Evolutionary conservation across 2,329 filamentous ascomycete species (phyloP), one percentile per base, ranked within the genome.

Genomic region (Diaporthe vaccinii): DNA sequence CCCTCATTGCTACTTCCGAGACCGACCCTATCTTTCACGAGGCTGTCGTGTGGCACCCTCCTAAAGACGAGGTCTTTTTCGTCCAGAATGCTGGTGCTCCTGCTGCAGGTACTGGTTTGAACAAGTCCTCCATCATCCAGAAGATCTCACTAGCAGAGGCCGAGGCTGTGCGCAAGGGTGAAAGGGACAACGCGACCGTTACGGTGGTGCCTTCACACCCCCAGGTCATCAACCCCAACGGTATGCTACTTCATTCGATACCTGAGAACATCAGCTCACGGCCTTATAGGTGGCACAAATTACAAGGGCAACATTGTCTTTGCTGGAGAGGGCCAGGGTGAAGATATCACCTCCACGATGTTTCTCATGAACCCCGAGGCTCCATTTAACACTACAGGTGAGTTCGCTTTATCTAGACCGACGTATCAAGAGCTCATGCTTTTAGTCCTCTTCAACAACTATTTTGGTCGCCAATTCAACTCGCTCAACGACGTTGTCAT

Each of bases 401-500:
- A 25, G 46, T 41, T 28, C 4, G 1, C 4, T 10, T 69, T 17
- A 1, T 20, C 65, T 9, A 39, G 0, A 8, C 2, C 31, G 0
- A 28, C 4, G 12, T 12, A 28, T 8, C 22, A 4, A 31, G 5
- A 14, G 65, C 65, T 69, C 22, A 69, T n/a, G 1, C 53, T 17
- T 28, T 8, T 28, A 69, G 86, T 87, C 0, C 82, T 93, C 14
- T 75, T 93, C n/a, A 90, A 90, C 78, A 91, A 89, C 80, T 93
- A 85, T 79, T 90, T 90, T 68, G 90, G 91, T 20, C 86, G 90
- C 5, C 85, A 88, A 59, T 92, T 92, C 82, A 91, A 87, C 80
- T 91, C 90, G 0, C 82, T 91, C 15, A 92, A 92, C 77, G 91
- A 93, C 75, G 85, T 90, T 0, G 84, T 86, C 1, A 80, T 91